Percentiles rank a stretch among this genome's conserved stretches.
Evolutionary conservation across 2,329 filamentous ascomycete species (phyloP).

Genomic region (Sporothrix luriei): DNA sequence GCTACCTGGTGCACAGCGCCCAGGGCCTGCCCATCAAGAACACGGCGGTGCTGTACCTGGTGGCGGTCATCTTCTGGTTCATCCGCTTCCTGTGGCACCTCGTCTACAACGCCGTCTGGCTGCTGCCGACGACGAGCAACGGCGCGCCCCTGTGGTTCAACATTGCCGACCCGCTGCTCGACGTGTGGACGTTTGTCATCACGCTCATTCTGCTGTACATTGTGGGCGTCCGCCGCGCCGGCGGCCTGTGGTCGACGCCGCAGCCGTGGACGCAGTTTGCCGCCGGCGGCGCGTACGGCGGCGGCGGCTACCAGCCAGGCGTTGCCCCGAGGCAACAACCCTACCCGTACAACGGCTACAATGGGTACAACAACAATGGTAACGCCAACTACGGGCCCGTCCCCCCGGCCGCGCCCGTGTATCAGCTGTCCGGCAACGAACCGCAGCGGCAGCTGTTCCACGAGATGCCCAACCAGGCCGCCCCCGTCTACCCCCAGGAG

Average conservation of each 20-base stretch:
- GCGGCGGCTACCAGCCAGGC: background rate
- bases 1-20: background rate
- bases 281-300: background rate
- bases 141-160: background rate
- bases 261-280: slow-evolving; percentile 33
- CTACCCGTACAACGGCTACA: background rate
- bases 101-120: slow-evolving; percentile 31
- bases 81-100: slow-evolving; percentile 37
- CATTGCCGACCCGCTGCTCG: slow-evolving; percentile 36
- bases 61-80: slow-evolving; percentile 42
- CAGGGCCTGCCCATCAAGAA: background rate
- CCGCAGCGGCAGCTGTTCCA: background rate
- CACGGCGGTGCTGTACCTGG: slow-evolving; percentile 42
- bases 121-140: slow-evolving; percentile 1
- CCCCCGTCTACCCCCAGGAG: slow-evolving; percentile 4
- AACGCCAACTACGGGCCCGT: background rate
- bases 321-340: too few species aligned
- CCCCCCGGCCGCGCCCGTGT: background rate
- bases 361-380: background rate
- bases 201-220: slow-evolving; percentile 37
- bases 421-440: background rate
- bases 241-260: slow-evolving; percentile 39
- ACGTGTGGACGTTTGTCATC: slow-evolving; percentile 35
- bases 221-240: slow-evolving; percentile 36
- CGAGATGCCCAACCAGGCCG: slow-evolving; percentile 3